These are phyloP conservation scores for Hymenoscyphus fructigenus DNA, from an alignment of 2,329 filamentous ascomycete species.

Conservation along the genomic window DNA sequence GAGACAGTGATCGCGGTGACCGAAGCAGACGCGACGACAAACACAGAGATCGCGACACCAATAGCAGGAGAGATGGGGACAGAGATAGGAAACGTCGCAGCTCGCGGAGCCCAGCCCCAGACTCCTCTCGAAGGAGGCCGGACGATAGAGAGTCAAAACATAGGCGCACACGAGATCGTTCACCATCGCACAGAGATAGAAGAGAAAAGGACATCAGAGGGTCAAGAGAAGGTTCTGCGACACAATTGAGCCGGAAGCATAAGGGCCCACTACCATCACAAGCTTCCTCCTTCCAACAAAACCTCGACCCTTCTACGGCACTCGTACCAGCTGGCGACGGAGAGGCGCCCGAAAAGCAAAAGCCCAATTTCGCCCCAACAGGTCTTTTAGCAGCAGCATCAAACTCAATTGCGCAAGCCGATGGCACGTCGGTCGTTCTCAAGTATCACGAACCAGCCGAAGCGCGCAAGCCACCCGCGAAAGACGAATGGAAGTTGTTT, in stretches of 20 bases:
- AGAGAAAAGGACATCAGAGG: slow-evolving; percentile 19
- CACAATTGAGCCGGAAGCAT: slow-evolving; percentile 28
- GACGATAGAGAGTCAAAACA: slow-evolving; percentile 30
- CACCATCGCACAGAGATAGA: slow-evolving; percentile 25
- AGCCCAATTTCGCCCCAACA: slow-evolving; percentile 80
- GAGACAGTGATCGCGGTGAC: slow-evolving; percentile 8
- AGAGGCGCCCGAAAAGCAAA: slow-evolving; percentile 68
- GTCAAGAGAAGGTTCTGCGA: slow-evolving; percentile 26
- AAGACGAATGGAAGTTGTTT: slow-evolving; percentile 84
- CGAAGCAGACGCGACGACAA: slow-evolving; percentile 1
- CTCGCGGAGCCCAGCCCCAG: slow-evolving; percentile 32
- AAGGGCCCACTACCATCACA: slow-evolving; percentile 59
- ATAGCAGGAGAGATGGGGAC: slow-evolving; percentile 24
- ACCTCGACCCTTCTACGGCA: slow-evolving; percentile 40
- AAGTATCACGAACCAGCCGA: slow-evolving; percentile 97
- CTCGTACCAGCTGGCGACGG: slow-evolving; percentile 37
- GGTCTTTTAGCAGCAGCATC: slow-evolving; percentile 85
- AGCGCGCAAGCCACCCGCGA: slow-evolving; percentile 79
- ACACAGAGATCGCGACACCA: slow-evolving; percentile 9
- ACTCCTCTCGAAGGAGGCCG: slow-evolving; percentile 23
- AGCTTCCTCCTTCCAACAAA: slow-evolving; percentile 57
- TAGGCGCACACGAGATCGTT: slow-evolving; percentile 28
- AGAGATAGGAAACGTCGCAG: slow-evolving; percentile 30
- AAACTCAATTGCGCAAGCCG: slow-evolving; percentile 70
- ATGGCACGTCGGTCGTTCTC: slow-evolving; percentile 73